Evolutionary conservation across 2,329 filamentous ascomycete genomes (phyloP), one percentile per base, ranked within the genome.

Genomic region (Intubia oerlemansii): DNA sequence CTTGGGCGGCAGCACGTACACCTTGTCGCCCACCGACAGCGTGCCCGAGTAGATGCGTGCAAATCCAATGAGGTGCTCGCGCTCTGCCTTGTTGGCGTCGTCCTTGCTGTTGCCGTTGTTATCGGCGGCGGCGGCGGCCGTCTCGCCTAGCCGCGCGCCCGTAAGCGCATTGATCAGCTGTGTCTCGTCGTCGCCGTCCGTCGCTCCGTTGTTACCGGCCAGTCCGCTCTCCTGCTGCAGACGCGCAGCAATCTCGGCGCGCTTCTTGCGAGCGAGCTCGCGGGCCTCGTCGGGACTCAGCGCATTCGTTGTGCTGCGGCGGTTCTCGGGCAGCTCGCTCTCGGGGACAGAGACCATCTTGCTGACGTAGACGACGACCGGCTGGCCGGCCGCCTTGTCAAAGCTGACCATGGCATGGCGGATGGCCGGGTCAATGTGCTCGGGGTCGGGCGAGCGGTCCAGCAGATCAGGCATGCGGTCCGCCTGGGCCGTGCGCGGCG

Each of bases 291-390:
- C 88, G 1, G 81, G 76, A 22, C 68, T 91, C 43, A 95, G 62
- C 24, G 71, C 70, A 1, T 74, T 73, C 11, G 53, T 49, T 11
- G 69, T 62, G 9, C 31, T 34, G 25, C 80, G 64, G 48, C 76
- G 90, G 47, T 92, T 92, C 29, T 85, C 68, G 0, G 80, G 78
- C 5, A 98, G 57, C 41, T 98, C 85, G 48, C 80, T 93, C 43
- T 90, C 80, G 0, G 82, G 85, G 10, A 98, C 63, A 0, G 88
- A 88, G 2, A 95, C 79, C 82, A 98, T 93, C 48, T 98, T 98
- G 53, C 85, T 95, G 35, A 98, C 79, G 39, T 92, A 98, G 7
- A 80, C 85, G 2, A 98, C 80, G 0, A 91, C 70, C 0, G 85
- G 84, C 32, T 77, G 75, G 1, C 70, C 60, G 22, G 65, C 59